Conservation (phyloP, 176 grass and related monocot genomes). For the Rhynchospora pubera region DNA sequence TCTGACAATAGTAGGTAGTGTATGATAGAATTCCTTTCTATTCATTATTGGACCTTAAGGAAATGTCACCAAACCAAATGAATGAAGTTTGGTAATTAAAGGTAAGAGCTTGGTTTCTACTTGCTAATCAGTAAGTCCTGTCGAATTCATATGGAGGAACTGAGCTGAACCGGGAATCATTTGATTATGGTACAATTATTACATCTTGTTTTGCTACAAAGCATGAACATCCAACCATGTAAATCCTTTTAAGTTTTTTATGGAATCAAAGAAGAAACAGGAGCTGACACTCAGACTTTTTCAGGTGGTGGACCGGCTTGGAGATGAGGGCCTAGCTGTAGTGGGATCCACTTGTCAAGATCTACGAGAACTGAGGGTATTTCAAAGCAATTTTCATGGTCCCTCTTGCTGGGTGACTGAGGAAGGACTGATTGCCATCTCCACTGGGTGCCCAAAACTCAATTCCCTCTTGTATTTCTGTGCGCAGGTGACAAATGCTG, state of each 20-base stretch:
- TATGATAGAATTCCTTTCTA: background rate
- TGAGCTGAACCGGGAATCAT: background rate
- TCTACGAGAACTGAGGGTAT: constrained; percentile 80
- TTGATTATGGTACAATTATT: background rate
- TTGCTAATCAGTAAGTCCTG: no score
- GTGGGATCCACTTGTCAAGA: constrained; percentile 76
- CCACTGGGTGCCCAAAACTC: constrained; percentile 56
- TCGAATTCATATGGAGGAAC: background rate
- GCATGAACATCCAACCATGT: background rate
- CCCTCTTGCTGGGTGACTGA: constrained; percentile 63
- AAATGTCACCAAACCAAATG: background rate
- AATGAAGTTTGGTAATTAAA: background rate
- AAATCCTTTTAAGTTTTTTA: background rate
- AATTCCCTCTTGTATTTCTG: constrained; percentile 79
- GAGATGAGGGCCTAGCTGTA: constrained; percentile 62
- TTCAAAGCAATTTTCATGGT: constrained; percentile 49
- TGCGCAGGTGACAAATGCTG: constrained; percentile 85
- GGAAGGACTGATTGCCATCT: constrained; percentile 73
- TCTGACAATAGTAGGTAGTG: background rate
- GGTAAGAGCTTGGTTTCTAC: background rate
- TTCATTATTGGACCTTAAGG: background rate
- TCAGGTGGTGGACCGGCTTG: constrained; percentile 75
- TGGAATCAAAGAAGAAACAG: background rate
- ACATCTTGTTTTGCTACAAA: background rate
- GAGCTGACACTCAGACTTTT: background rate